Base-by-base conservation (phyloP, 2,329 filamentous ascomycete species). In the Daldinia eschscholtzii region DNA sequence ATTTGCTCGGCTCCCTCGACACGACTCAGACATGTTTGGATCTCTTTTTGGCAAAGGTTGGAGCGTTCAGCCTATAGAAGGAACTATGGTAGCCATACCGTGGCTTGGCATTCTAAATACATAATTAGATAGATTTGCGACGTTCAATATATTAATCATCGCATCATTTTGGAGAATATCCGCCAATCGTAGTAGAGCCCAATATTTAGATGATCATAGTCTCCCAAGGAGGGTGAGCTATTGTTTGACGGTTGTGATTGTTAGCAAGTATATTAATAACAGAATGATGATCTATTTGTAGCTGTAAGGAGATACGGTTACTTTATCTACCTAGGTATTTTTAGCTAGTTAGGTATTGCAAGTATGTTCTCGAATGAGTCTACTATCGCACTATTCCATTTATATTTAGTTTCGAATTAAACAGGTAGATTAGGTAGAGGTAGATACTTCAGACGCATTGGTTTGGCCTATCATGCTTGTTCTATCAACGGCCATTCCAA, bases 71-170 rank as follows among this genome's bases (percentile, higher is more conserved):
- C 3, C 7, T 52, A 18, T 33, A 9, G 46, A 28, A 4, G 44
- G 5, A 4, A 18, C 4, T 18, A 18, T 18, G 13, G 10, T 52
- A 33, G 26, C 28, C 46, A 6, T n/a, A 30, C 2, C 9, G 3
- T 18, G 26, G 26, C 6, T 30, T 52, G 4, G 28, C 15, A 15
- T 52, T 33, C 26, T 28, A 28, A 30, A 33, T 33, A 52, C 10
- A 6, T 50, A 52, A 18, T n/a, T 52, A 18, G 26, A 52, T 52
- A 52, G 28, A 52, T 13, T 18, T 30, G 7, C n/a, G 46, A 13
- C 33, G 15, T 33, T 30, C 1, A 52, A 52, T 52, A 52, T 52
- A 52, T 13, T n/a, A 18, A 50, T n/a, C 33, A 33, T 52, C 46
- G 46, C 46, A 33, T 18, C n/a, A 33, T 33, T 33, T 33, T 33